A percentile compares a stretch with the other conserved stretches of the same genome.
These are phyloP conservation scores for Wilcoxina mikolae DNA, from an alignment of 495 filamentous ascomycete genomes.

Conservation along the genomic window DNA sequence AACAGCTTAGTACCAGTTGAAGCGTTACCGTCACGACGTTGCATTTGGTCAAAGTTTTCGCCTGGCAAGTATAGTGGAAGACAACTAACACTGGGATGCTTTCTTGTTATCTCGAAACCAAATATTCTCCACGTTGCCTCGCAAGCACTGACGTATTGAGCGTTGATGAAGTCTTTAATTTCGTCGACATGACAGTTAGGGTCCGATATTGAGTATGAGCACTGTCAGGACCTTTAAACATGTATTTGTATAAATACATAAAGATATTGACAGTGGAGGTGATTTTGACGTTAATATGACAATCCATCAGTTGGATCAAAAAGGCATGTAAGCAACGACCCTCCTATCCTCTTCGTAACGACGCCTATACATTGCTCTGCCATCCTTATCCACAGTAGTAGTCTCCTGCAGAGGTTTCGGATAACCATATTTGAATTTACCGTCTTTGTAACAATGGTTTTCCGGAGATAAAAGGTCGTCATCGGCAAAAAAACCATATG, in stretches of 20 bases:
- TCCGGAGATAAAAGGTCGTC: too few species aligned
- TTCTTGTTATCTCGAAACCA: constrained; percentile 6
- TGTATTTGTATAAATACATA: constrained; percentile 17
- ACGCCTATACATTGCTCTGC: neutral
- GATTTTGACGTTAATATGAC: constrained; percentile 17
- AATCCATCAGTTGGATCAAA: constrained; percentile 7
- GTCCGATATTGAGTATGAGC: constrained; percentile 3
- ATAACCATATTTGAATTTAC: constrained; percentile 7
- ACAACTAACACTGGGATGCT: neutral
- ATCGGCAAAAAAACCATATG: too few species aligned
- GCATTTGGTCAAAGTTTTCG: constrained; percentile 8
- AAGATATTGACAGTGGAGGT: constrained; percentile 13
- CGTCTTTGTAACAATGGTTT: constrained; percentile 6
- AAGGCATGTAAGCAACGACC: constrained; percentile 10
- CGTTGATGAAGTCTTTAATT: constrained; percentile 14
- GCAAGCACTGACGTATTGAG: constrained; percentile 7
- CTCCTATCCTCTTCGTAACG: constrained; percentile 8
- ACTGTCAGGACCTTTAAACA: constrained; percentile 14
- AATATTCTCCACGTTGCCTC: constrained; percentile 12
- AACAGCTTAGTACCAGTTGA: neutral
- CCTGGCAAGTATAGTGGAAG: constrained; percentile 8
- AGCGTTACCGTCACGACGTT: neutral
- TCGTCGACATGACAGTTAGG: neutral
- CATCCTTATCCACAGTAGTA: constrained; percentile 5
- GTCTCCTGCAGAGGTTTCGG: neutral